These are phyloP conservation scores for Claviceps spartinae DNA, from an alignment of 2,329 filamentous ascomycete species.

Conservation along the genomic window DNA sequence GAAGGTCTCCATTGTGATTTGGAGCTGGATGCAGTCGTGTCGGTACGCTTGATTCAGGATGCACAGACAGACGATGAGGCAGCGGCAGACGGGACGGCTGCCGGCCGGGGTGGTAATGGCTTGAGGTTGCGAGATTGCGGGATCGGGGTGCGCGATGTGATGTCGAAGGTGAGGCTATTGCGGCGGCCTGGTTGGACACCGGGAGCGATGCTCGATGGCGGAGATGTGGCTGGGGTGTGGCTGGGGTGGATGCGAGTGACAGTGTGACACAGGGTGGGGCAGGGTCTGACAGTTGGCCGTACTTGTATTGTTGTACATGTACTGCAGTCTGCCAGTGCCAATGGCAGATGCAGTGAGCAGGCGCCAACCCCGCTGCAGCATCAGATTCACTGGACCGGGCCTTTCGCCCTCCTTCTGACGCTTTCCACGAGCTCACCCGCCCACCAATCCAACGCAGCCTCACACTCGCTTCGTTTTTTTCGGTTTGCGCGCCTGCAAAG, in stretches of 20 bases:
- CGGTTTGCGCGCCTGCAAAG: neutral
- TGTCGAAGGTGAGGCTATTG: neutral
- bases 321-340: neutral
- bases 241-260: neutral
- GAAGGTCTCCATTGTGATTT: constrained; percentile 63
- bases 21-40: neutral
- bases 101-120: neutral
- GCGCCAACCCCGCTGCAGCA: neutral
- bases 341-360: neutral
- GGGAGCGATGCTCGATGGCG: neutral
- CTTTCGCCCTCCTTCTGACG: constrained; percentile 7
- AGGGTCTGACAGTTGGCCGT: neutral
- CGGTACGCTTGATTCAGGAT: neutral
- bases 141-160: neutral
- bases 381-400: neutral
- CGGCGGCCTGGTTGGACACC: neutral
- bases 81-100: neutral
- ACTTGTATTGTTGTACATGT: neutral
- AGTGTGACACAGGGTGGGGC: neutral
- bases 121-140: neutral
- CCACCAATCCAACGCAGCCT: constrained; percentile 4
- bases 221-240: neutral
- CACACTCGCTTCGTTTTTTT: neutral
- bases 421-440: constrained; percentile 6
- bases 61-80: neutral